Evolutionary conservation across 148 eudicot genomes (phyloP).

Genomic region (Silene conica): DNA sequence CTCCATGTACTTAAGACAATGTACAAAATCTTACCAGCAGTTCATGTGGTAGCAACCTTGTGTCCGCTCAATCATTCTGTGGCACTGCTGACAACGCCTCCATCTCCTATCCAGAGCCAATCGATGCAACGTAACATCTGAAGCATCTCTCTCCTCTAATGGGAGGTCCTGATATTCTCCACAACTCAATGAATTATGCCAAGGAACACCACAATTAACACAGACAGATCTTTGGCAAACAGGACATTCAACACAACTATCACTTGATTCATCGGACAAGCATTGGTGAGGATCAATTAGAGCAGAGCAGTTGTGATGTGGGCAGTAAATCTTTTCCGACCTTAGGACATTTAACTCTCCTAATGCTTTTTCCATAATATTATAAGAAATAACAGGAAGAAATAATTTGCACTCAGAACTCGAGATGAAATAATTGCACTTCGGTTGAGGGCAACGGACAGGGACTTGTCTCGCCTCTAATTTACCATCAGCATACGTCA

Average conservation of each 20-base stretch:
- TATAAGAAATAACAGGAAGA: slow-evolving; percentile 62
- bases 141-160: slow-evolving; percentile 47
- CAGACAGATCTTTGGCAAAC: slow-evolving; percentile 58
- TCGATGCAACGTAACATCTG: slow-evolving; percentile 45
- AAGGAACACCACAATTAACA: slow-evolving; percentile 62
- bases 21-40: slow-evolving; percentile 53
- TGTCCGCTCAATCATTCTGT: slow-evolving; percentile 53
- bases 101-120: slow-evolving; percentile 58
- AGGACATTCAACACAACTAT: slow-evolving; percentile 61
- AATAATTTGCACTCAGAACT: slow-evolving; percentile 47
- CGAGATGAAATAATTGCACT: slow-evolving; percentile 57
- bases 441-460: slow-evolving; percentile 54
- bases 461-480: slow-evolving; percentile 54
- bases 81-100: slow-evolving; percentile 72
- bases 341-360: slow-evolving; percentile 39
- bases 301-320: slow-evolving; percentile 58
- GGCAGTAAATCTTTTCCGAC: slow-evolving; percentile 55
- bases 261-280: slow-evolving; percentile 43
- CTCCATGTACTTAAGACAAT: not conserved
- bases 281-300: slow-evolving; percentile 59
- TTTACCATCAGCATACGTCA: slow-evolving; percentile 58
- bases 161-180: slow-evolving; percentile 64
- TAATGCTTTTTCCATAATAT: slow-evolving; percentile 47
- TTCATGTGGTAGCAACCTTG: slow-evolving; percentile 76
- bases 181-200: slow-evolving; percentile 73